phyloP scores from a whole-genome alignment of 495 filamentous ascomycete genomes.

The Penicillium subrubescens region DNA sequence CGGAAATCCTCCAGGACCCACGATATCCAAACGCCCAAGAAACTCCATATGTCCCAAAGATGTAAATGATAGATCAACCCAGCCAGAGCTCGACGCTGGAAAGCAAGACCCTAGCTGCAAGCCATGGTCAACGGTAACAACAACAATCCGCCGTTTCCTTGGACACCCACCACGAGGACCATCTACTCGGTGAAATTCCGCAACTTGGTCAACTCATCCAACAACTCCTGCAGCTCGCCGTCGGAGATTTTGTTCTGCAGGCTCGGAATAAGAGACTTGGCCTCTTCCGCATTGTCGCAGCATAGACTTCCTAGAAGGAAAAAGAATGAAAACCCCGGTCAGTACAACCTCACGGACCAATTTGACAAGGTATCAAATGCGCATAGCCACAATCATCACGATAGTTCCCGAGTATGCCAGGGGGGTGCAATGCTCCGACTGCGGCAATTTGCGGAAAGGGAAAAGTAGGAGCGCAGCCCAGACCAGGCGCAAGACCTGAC shows the following conservation, averaged over 20 bases:
- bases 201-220: conserved; percentile 88
- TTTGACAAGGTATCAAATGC: not conserved
- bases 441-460: not conserved
- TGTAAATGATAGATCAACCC: not conserved
- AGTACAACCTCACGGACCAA: not conserved
- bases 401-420: not conserved
- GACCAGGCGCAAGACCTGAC: not conserved
- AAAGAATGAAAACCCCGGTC: not conserved
- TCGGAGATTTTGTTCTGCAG: conserved; percentile 85
- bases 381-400: conserved; percentile 2
- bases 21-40: conserved; percentile 12
- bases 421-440: conserved; percentile 1
- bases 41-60: conserved; percentile 10
- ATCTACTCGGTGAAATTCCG: conserved; percentile 56
- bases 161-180: not conserved
- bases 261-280: conserved; percentile 93
- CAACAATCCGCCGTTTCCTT: not conserved
- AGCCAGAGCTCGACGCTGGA: not conserved
- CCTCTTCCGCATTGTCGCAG: conserved; percentile 90
- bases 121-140: not conserved
- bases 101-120: not conserved
- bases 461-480: not conserved
- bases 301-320: conserved; percentile 76
- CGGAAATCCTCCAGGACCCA: conserved; percentile 17
- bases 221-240: conserved; percentile 78